These are phyloP conservation scores for Neonectria coccinea DNA, from an alignment of 2,329 filamentous ascomycete genomes.

Conservation along the genomic window DNA sequence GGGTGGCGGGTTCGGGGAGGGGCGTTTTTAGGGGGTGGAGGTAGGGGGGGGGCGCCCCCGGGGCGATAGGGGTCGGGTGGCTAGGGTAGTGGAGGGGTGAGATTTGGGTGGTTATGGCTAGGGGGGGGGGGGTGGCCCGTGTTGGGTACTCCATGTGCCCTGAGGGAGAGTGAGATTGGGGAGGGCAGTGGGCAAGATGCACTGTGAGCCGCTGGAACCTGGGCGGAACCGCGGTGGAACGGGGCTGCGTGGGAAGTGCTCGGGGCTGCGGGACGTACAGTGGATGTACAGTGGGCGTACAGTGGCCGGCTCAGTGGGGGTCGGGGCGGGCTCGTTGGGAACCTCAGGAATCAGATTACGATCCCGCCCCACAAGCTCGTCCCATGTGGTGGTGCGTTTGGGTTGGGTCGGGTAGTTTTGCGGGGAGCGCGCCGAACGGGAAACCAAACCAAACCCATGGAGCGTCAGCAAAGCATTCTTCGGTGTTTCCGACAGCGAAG, in stretches of 20 bases:
- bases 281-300: constrained; percentile 10
- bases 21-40: constrained; percentile 1
- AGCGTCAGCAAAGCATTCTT: not conserved
- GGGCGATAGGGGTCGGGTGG: constrained; percentile 5
- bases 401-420: constrained; percentile 6
- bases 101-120: too few species aligned
- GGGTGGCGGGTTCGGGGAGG: constrained; percentile 16
- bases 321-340: not conserved
- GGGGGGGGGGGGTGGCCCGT: not conserved
- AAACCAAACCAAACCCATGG: not conserved
- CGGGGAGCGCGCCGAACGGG: constrained; percentile 11
- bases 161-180: constrained; percentile 2
- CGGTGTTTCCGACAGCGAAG: constrained; percentile 1
- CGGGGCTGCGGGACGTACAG: not conserved
- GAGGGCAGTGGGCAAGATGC: constrained; percentile 3
- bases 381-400: constrained; percentile 17
- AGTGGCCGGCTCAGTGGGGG: constrained; percentile 13
- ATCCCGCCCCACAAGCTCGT: constrained; percentile 20
- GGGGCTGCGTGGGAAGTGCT: too few species aligned
- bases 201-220: constrained; percentile 26
- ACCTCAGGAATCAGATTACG: not conserved
- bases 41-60: not conserved
- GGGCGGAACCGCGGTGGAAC: constrained; percentile 17
- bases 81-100: not conserved
- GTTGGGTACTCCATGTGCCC: not conserved